phyloP scores from a whole-genome alignment of 2,329 filamentous ascomycete species.

The Orbilia ellipsospora region DNA sequence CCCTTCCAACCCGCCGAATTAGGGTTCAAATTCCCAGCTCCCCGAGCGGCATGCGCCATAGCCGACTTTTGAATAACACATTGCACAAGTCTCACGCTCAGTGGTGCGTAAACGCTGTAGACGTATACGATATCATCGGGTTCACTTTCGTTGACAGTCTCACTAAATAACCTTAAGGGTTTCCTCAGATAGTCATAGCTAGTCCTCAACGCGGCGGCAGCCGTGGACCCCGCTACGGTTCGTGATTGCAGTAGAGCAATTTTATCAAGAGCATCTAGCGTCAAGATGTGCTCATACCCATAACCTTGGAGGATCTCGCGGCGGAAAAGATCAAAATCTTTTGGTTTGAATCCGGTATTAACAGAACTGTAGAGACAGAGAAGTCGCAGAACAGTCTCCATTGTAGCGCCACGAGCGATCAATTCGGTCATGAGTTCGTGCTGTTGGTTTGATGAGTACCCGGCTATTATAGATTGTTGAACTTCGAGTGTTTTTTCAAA shows the following conservation, averaged over 20 bases:
- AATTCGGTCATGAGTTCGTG: conserved; percentile 93
- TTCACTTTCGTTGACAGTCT: conserved; percentile 94
- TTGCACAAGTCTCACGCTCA: conserved; percentile 90
- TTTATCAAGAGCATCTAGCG: conserved; percentile 86
- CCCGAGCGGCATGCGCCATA: conserved; percentile 76
- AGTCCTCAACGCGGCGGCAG: conserved; percentile 75
- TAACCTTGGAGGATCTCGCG: conserved; percentile 90
- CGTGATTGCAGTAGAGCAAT: conserved; percentile 84
- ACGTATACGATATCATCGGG: conserved; percentile 97
- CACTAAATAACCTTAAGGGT: conserved; percentile 86
- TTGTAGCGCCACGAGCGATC: conserved; percentile 84
- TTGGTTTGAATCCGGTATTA: conserved; percentile 84
- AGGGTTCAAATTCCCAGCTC: conserved; percentile 64
- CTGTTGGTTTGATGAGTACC: conserved; percentile 86
- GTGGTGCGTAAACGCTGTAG: conserved; percentile 94
- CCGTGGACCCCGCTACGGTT: conserved; percentile 79
- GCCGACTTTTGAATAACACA: conserved; percentile 92
- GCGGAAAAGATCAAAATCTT: conserved; percentile 90
- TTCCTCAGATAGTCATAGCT: conserved; percentile 92
- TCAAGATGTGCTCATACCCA: conserved; percentile 92
- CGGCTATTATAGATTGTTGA: conserved; percentile 86
- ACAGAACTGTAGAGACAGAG: conserved; percentile 93
- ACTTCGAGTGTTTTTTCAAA: conserved; percentile 91
- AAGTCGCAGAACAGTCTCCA: conserved; percentile 83
- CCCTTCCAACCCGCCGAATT: conserved; percentile 79